Percentiles rank a stretch among this genome's conserved stretches.
phyloP scores from a whole-genome alignment of 768 basidiomycete species.

The Lentinula sp. region DNA sequence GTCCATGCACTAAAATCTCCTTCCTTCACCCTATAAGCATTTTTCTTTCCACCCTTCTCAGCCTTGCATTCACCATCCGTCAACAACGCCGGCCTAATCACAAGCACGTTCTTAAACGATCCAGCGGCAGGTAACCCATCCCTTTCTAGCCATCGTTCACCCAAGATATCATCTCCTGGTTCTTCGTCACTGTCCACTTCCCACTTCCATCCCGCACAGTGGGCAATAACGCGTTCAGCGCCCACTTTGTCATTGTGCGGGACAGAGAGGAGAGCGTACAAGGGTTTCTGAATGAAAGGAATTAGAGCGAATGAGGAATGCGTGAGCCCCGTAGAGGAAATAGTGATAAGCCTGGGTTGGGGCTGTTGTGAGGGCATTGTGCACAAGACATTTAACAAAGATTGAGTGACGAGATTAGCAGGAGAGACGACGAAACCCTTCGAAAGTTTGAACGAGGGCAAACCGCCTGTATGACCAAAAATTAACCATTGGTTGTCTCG shows the following conservation, averaged over 20 bases:
- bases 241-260: conserved; percentile 62
- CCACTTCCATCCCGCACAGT: conserved; percentile 50
- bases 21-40: conserved; percentile 37
- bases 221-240: conserved; percentile 42
- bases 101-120: conserved; percentile 34
- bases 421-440: conserved; percentile 47
- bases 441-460: conserved; percentile 34
- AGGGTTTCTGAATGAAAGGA: conserved; percentile 39
- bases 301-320: conserved; percentile 35
- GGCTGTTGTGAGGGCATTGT: conserved; percentile 38
- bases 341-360: conserved; percentile 44
- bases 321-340: conserved; percentile 50
- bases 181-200: conserved; percentile 29
- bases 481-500: no score
- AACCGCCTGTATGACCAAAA: conserved; percentile 31
- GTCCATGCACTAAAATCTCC: conserved; percentile 40
- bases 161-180: conserved; percentile 35
- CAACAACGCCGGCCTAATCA: conserved; percentile 53
- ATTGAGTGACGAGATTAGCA: conserved; percentile 52
- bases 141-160: conserved; percentile 34
- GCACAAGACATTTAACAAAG: conserved; percentile 48
- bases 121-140: conserved; percentile 38
- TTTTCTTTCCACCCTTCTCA: conserved; percentile 21
- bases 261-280: conserved; percentile 40
- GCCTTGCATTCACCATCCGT: conserved; percentile 49